phyloP scores from a whole-genome alignment of 495 filamentous ascomycete genomes.

The Hypoxylon crocopeplum region DNA sequence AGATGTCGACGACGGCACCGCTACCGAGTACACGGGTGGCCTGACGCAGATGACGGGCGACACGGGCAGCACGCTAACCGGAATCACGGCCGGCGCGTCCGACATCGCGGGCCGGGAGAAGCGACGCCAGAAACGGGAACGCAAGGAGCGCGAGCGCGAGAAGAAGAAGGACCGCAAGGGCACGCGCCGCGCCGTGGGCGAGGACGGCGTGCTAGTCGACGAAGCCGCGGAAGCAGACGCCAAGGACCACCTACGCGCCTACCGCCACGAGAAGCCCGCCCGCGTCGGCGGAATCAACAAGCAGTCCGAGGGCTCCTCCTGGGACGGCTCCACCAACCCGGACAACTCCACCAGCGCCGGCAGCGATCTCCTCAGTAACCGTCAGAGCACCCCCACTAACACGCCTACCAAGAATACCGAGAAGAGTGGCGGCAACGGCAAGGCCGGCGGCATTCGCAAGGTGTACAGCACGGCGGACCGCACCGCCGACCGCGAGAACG shows the following conservation, averaged over 20 bases:
- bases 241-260: constrained; percentile 63
- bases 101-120: constrained; percentile 55
- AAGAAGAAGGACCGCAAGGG: constrained; percentile 51
- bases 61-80: constrained; percentile 45
- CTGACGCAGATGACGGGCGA: constrained; percentile 50
- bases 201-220: constrained; percentile 56
- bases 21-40: constrained; percentile 54
- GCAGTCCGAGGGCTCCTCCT: constrained; percentile 73
- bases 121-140: constrained; percentile 56
- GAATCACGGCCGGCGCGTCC: constrained; percentile 55
- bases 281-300: constrained; percentile 86
- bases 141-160: constrained; percentile 56
- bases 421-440: constrained; percentile 30
- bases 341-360: constrained; percentile 58
- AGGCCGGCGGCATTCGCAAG: constrained; percentile 57
- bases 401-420: constrained; percentile 56
- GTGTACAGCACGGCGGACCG: constrained; percentile 61
- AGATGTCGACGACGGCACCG: constrained; percentile 64
- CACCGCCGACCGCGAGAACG: constrained; percentile 49
- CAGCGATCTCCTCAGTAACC: constrained; percentile 57
- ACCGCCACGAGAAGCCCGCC: constrained; percentile 83
- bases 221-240: constrained; percentile 74
- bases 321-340: constrained; percentile 67
- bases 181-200: constrained; percentile 49
- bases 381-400: constrained; percentile 59